phyloP scores from a whole-genome alignment of 2,329 filamentous ascomycete species.

The Cytospora chrysosperma region DNA sequence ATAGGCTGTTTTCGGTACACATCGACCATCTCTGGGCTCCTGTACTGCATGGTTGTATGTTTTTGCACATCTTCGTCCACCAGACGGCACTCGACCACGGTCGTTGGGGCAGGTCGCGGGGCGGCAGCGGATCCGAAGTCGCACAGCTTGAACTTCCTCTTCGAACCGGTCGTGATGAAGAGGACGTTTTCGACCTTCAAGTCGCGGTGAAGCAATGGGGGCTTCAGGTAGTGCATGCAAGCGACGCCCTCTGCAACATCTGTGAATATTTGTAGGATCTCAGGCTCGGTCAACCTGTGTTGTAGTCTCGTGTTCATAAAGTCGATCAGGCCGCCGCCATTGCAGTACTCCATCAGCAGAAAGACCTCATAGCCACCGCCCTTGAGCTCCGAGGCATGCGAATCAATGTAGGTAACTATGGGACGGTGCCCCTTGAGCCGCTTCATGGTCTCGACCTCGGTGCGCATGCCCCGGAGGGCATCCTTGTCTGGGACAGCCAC shows the following conservation, averaged over 20 bases:
- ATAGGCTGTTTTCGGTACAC: slow-evolving; percentile 96
- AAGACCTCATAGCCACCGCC: slow-evolving; percentile 97
- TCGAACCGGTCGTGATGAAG: slow-evolving; percentile 68
- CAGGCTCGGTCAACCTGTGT: slow-evolving; percentile 93
- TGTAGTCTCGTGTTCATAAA: slow-evolving; percentile 99
- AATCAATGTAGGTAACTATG: slow-evolving; percentile 98
- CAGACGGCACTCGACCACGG: slow-evolving; percentile 81
- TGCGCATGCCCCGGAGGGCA: slow-evolving; percentile 91
- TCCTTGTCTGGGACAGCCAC: slow-evolving; percentile 97
- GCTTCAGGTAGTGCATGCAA: slow-evolving; percentile 98
- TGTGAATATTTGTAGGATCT: slow-evolving; percentile 95
- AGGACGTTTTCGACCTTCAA: slow-evolving; percentile 98
- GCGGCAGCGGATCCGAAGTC: slow-evolving; percentile 93
- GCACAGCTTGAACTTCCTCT: slow-evolving; percentile 87
- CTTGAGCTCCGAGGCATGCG: slow-evolving; percentile 90
- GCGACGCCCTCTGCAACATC: slow-evolving; percentile 96
- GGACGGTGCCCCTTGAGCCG: slow-evolving; percentile 93
- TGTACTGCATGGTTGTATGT: slow-evolving; percentile 95
- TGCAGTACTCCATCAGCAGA: slow-evolving; percentile 95
- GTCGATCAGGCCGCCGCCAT: slow-evolving; percentile 92
- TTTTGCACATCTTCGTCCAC: slow-evolving; percentile 97
- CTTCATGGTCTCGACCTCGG: slow-evolving; percentile 99
- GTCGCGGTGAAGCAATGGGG: slow-evolving; percentile 87
- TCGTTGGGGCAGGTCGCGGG: slow-evolving; percentile 80
- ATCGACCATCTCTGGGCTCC: slow-evolving; percentile 98